Base-by-base conservation (phyloP, 306 rosid genomes). In the Elaeagnus macrophylla region DNA sequence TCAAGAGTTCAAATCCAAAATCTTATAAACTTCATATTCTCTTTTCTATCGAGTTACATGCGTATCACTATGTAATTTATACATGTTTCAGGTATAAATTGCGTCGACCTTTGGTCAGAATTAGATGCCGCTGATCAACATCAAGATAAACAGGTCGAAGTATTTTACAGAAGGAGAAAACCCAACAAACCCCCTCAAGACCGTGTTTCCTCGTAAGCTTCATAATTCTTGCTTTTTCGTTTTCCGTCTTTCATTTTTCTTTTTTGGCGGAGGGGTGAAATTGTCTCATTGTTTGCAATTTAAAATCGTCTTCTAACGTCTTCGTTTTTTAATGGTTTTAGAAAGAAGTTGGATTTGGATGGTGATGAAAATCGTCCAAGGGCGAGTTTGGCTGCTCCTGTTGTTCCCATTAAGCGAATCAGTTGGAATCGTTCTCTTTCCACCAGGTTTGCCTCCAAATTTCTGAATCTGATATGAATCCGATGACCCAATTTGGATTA, bases 381-480 rank as follows among this genome's bases (percentile, higher is more conserved):
- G 54, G 70, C 47, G 32, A 84, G 89, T 69, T 65, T 91, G 53
- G 93, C 62, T 20, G 72, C 77, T 25, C 32, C 32, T 12, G 88
- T 53, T 40, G 67, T 17, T 52, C 56, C 72, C 1, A 63, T 16
- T 51, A 82, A 82, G 56, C 70, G 95, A 65, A 77, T 82, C 54
- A 86, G 96, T 75, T 91, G 99, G 96, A 87, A 73, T 39, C 93
- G 97, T 15, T 62, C 84, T 36, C 97, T 91, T 44, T 91, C 96
- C 19, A 75, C 84, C 67, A 86, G 97, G 97, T 86, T 61, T 32
- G 18, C 10, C 59, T 60, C 40, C 14, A 44, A 41, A 25, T 41
- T 51, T 37, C 58, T 37, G 6, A 25, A 25, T 25, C 32, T 25
- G 32, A 25, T 25, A 3, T 5, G 32, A 25, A 25, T 25, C 32